Conservation (phyloP, 2,329 filamentous ascomycete species). For the Monosporascus cannonballus region DNA sequence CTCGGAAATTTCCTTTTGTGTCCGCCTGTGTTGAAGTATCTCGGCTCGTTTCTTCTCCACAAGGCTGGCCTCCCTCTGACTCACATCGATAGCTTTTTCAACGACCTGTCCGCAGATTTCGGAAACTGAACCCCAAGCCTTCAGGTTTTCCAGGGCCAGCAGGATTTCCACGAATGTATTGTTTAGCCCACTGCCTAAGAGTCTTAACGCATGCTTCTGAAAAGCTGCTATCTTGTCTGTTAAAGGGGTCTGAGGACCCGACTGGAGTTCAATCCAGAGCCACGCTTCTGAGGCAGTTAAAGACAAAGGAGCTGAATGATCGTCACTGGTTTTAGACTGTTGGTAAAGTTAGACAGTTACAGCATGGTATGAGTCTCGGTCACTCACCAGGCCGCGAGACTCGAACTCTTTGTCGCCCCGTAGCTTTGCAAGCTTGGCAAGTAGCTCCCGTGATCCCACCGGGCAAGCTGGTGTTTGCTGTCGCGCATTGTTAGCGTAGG, state of each 20-base stretch:
- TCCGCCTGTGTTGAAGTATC: neutral
- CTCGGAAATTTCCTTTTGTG: neutral
- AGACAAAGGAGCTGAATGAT: neutral
- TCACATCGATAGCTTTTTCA: constrained; percentile 13
- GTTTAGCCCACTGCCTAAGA: constrained; percentile 14
- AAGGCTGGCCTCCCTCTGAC: constrained; percentile 2
- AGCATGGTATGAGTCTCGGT: neutral
- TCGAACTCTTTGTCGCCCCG: constrained; percentile 20
- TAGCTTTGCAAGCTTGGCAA: constrained; percentile 38
- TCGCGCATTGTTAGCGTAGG: constrained; percentile 2
- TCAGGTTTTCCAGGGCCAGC: constrained; percentile 6
- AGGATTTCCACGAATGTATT: constrained; percentile 13
- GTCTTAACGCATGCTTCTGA: constrained; percentile 7
- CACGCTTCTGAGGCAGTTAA: constrained; percentile 14
- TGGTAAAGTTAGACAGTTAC: neutral
- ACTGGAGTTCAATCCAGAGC: constrained; percentile 19
- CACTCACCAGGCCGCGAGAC: constrained; percentile 9
- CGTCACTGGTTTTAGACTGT: neutral
- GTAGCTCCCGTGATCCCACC: constrained; percentile 44
- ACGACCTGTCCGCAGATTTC: constrained; percentile 12
- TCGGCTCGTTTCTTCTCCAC: constrained; percentile 3
- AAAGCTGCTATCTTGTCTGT: neutral
- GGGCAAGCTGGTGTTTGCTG: constrained; percentile 25
- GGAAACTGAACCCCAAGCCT: constrained; percentile 15
- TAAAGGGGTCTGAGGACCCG: constrained; percentile 1